These are phyloP conservation scores for Trichosporon ovoides DNA, from an alignment of 1,284 basidiomycete genomes.

Conservation along the genomic window DNA sequence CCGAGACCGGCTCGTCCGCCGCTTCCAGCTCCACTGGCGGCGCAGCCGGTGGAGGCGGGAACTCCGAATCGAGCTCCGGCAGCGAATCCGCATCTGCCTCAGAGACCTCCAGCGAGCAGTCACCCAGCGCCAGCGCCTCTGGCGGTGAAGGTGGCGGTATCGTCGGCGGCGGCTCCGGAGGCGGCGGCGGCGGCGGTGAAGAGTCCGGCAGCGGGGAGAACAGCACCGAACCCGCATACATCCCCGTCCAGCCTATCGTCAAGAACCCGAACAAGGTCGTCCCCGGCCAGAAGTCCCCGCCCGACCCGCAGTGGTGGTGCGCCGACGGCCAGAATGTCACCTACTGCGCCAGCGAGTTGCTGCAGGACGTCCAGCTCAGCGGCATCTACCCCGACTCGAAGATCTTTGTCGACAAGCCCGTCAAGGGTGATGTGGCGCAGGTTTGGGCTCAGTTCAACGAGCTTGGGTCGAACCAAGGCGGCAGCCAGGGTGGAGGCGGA, in stretches of 20 bases:
- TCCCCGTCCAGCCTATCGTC: neutral
- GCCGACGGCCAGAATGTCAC: conserved; percentile 56
- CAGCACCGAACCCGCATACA: neutral
- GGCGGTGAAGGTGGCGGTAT: neutral
- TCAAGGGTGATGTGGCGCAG: conserved; percentile 58
- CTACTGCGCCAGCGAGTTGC: conserved; percentile 70
- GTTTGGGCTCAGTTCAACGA: conserved; percentile 66
- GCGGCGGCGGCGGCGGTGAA: neutral
- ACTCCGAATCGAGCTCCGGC: neutral
- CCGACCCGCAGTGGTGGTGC: conserved; percentile 58
- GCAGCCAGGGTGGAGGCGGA: too few relatives aligned
- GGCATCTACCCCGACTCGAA: conserved; percentile 73
- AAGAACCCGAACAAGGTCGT: conserved; percentile 47
- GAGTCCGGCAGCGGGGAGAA: neutral
- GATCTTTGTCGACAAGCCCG: conserved; percentile 79
- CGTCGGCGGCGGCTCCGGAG: neutral
- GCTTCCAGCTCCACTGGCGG: too few relatives aligned
- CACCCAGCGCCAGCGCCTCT: neutral
- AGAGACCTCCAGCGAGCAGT: neutral
- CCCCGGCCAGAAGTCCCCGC: conserved; percentile 63
- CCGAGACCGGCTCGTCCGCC: too few relatives aligned
- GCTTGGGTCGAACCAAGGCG: conserved; percentile 47
- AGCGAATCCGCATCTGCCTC: neutral
- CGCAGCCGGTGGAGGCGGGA: too few relatives aligned
- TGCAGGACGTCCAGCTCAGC: conserved; percentile 80